Base-by-base conservation (phyloP, 345 rosid species). In the Eutrema yunnanense region DNA sequence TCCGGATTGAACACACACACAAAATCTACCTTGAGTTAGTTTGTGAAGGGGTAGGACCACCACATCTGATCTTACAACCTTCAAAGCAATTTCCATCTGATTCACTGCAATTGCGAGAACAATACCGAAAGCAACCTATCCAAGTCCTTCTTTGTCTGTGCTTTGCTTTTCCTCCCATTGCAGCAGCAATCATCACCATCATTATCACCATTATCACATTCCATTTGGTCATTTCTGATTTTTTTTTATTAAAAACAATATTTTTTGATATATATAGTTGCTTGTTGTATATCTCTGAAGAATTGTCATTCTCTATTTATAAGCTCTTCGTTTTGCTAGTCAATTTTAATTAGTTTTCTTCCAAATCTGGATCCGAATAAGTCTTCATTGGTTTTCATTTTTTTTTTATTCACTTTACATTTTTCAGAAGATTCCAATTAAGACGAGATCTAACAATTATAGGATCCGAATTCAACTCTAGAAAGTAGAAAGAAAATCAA, bases 11-110 rank as follows among this genome's bases (percentile, higher is more conserved):
- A 14, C 2, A 6, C 11, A 14, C 11, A 14, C 1, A 9, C 29
- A 22, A 41, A 27, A 27, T 5, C 5, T 58, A 71, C 69, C 75
- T 72, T 40, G 54, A 16, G 14, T 32, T 40, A 22, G 16, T 22
- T 9, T 62, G 3, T 8, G 55, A 8, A 53, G 76, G 76, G 2
- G 29, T 72, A 0, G 71, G 71, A 54, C 71, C 76, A 44, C 76
- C 76, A 54, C 71, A 73, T 26, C 8, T 27, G 71, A 54, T 64
- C 76, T 73, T 73, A 64, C 76, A 73, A 64, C 5, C 33, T 46
- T 64, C 70, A 46, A 6, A 73, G 34, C 71, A 64, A 46, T 64
- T 27, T 46, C 76, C 71, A 4, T 73, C 76, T 5, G 2, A 22
- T 3, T 73, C 71, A 0, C 10, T 5, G 40, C 76, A 73, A n/a